These are phyloP conservation scores for Pythium utonaiense DNA, from an alignment of 352 stramenopile genomes.

Conservation along the genomic window DNA sequence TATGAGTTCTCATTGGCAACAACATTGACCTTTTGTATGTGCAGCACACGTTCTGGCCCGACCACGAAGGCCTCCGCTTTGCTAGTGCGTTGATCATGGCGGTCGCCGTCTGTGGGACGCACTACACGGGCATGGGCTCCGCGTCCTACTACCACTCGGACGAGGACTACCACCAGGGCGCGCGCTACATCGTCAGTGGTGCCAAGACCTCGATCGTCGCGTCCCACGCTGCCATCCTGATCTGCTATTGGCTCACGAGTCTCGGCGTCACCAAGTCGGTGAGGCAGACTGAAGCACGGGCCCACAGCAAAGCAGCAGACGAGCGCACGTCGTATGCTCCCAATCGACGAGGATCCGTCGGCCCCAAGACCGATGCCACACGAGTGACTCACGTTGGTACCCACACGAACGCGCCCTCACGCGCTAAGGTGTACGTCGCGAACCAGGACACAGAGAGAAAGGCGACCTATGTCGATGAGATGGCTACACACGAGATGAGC, in stretches of 20 bases:
- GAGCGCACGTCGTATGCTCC: slow-evolving; percentile 1
- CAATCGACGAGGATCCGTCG: neutral
- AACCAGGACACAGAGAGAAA: neutral
- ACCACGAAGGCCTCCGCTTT: slow-evolving; percentile 45
- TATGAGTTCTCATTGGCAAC: neutral
- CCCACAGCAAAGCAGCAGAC: neutral
- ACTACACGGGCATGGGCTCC: slow-evolving; percentile 60
- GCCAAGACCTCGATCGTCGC: slow-evolving; percentile 31
- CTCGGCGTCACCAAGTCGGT: slow-evolving; percentile 12
- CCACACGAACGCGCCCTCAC: neutral
- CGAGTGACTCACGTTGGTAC: neutral
- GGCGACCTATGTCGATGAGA: neutral
- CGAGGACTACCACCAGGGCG: slow-evolving; percentile 27
- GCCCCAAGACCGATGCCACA: neutral
- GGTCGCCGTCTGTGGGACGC: slow-evolving; percentile 63
- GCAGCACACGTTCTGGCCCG: slow-evolving; percentile 59
- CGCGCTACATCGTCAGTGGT: slow-evolving; percentile 32
- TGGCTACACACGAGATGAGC: neutral
- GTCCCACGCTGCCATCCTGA: slow-evolving; percentile 49
- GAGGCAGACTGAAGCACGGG: slow-evolving; percentile 6
- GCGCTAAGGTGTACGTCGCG: neutral
- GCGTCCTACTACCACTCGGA: slow-evolving; percentile 43
- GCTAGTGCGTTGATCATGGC: slow-evolving; percentile 66
- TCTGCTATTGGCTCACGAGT: slow-evolving; percentile 55
- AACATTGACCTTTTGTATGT: neutral